These are phyloP conservation scores for Cladophialophora bantiana DNA, from an alignment of 2,329 filamentous ascomycete species.

Conservation along the genomic window DNA sequence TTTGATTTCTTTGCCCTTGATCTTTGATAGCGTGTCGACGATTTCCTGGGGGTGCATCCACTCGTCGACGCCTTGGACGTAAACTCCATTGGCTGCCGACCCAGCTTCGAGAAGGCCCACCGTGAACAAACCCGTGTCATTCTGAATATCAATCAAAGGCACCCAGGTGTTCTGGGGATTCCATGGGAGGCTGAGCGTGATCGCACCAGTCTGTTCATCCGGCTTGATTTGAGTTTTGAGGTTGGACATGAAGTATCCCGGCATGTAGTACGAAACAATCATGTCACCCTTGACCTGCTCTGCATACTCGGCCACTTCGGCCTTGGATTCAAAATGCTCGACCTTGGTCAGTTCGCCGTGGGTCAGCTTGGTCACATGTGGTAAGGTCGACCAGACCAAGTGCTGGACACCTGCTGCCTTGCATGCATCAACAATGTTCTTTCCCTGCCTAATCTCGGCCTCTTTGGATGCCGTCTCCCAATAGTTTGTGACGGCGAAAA, in stretches of 20 bases:
- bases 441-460: conserved; percentile 47
- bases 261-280: conserved; percentile 50
- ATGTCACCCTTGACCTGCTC: conserved; percentile 40
- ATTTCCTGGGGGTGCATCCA: conserved; percentile 53
- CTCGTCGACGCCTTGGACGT: conserved; percentile 53
- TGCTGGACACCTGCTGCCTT: conserved; percentile 48
- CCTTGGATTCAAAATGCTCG: conserved; percentile 53
- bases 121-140: conserved; percentile 56
- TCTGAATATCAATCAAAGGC: conserved; percentile 55
- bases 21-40: conserved; percentile 48
- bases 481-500: conserved; percentile 59
- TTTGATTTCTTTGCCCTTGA: conserved; percentile 50
- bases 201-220: conserved; percentile 42
- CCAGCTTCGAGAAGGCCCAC: conserved; percentile 42
- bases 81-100: conserved; percentile 47
- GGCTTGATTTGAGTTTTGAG: conserved; percentile 44
- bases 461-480: conserved; percentile 51
- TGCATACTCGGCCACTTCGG: conserved; percentile 50
- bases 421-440: conserved; percentile 49
- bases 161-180: conserved; percentile 45
- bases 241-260: conserved; percentile 56
- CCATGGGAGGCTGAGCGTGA: conserved; percentile 42
- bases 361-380: conserved; percentile 44
- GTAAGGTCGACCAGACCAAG: conserved; percentile 52
- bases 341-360: conserved; percentile 47